Evolutionary conservation across 495 filamentous ascomycete species (phyloP).

Genomic region (Pyrenopolyporus hunteri): DNA sequence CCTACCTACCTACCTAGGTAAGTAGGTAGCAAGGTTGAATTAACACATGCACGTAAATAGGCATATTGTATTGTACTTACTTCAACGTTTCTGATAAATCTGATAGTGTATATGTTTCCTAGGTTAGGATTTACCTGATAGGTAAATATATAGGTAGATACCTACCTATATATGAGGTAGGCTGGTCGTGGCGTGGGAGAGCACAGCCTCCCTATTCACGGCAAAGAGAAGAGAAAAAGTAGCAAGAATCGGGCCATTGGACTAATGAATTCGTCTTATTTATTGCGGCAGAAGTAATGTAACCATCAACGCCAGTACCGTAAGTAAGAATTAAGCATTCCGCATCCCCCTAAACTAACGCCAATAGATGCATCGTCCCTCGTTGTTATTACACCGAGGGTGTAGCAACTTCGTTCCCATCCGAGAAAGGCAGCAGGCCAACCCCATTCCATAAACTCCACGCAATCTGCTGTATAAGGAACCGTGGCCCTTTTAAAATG

Average conservation of each 20-base stretch:
- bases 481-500: neutral
- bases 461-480: neutral
- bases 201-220: neutral
- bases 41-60: too few species aligned
- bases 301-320: conserved; percentile 22
- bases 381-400: neutral
- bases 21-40: too few species aligned
- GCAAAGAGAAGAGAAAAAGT: neutral
- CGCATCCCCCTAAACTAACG: conserved; percentile 22
- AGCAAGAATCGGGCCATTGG: neutral
- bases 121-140: too few species aligned
- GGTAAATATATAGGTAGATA: too few species aligned
- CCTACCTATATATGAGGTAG: too few species aligned
- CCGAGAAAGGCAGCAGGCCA: conserved; percentile 1
- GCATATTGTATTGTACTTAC: too few species aligned
- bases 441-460: conserved; percentile 4
- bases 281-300: conserved; percentile 6
- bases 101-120: too few species aligned
- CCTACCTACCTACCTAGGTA: too few species aligned
- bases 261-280: conserved; percentile 13
- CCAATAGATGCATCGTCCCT: conserved; percentile 28
- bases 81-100: too few species aligned
- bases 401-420: neutral
- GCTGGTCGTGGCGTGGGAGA: too few species aligned
- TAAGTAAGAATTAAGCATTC: conserved; percentile 18